phyloP scores from a whole-genome alignment of 2,329 filamentous ascomycete genomes.

The Ceratocystis destructans region DNA sequence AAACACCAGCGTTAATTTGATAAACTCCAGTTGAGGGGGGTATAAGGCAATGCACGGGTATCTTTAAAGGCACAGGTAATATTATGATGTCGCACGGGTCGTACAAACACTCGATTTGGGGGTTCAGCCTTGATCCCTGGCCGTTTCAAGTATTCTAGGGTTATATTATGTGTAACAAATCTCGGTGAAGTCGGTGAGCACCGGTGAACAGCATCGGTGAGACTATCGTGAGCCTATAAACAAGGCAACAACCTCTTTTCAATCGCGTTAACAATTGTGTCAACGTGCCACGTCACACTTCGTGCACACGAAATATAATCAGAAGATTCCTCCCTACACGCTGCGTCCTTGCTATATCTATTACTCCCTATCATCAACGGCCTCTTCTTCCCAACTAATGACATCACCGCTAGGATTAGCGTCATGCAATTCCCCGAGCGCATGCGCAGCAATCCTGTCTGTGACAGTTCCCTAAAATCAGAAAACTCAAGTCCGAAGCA shows the following conservation, averaged over 20 bases:
- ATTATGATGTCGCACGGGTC: background rate
- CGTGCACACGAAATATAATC: background rate
- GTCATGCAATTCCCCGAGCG: background rate
- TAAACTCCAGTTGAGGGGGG: too few relatives aligned
- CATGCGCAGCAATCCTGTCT: background rate
- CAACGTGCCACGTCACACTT: too few relatives aligned
- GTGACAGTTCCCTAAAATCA: background rate
- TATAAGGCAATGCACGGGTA: too few relatives aligned
- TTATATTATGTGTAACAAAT: background rate
- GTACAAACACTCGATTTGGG: background rate
- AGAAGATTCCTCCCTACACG: background rate
- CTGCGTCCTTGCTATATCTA: background rate
- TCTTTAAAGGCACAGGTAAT: too few relatives aligned
- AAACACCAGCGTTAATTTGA: too few relatives aligned
- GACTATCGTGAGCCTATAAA: background rate
- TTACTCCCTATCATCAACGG: background rate
- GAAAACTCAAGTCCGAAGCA: background rate
- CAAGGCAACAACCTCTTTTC: background rate
- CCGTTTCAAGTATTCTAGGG: background rate
- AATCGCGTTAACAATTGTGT: too few relatives aligned
- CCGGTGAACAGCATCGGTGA: background rate
- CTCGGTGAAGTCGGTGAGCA: background rate
- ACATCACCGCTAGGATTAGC: background rate
- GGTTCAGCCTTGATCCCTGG: background rate
- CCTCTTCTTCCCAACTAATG: background rate